These are phyloP conservation scores for Neurospora sp. DNA, from an alignment of 495 filamentous ascomycete species.

Conservation along the genomic window DNA sequence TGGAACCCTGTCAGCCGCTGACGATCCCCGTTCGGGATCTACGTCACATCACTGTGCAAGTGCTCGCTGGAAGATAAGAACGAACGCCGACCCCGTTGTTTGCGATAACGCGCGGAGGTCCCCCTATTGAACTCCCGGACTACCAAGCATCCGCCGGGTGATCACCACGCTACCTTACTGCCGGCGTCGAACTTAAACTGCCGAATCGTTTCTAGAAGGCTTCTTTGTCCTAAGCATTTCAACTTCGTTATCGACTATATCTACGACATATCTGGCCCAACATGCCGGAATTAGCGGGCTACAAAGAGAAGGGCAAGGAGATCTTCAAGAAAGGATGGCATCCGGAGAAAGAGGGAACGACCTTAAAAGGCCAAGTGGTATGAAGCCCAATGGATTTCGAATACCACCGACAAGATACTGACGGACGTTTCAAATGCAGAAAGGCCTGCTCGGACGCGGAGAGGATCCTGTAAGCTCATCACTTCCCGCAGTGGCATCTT, in stretches of 20 bases:
- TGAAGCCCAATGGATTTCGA: not conserved
- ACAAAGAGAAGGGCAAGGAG: conserved; percentile 18
- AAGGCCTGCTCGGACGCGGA: conserved; percentile 31
- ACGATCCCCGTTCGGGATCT: not conserved
- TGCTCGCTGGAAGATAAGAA: not conserved
- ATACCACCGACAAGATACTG: not conserved
- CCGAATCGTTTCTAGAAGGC: not conserved
- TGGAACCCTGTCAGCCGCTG: not conserved
- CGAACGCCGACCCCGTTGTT: not conserved
- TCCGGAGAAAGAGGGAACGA: conserved; percentile 29
- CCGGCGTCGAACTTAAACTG: not conserved
- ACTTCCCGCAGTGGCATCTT: not conserved
- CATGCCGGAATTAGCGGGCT: not conserved
- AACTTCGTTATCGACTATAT: not conserved
- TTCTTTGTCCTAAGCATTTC: not conserved
- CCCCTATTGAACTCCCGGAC: not conserved
- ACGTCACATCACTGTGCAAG: conserved; percentile 5
- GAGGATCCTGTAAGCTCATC: conserved; percentile 15
- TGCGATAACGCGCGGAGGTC: not conserved
- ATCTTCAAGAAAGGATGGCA: conserved; percentile 35
- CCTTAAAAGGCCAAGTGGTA: conserved; percentile 35
- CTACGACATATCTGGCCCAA: not conserved
- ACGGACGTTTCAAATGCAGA: conserved; percentile 17
- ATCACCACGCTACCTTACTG: not conserved
- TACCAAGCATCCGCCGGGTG: not conserved